These are phyloP conservation scores for Roridomyces roridus DNA, from an alignment of 768 basidiomycete genomes.

Conservation along the genomic window DNA sequence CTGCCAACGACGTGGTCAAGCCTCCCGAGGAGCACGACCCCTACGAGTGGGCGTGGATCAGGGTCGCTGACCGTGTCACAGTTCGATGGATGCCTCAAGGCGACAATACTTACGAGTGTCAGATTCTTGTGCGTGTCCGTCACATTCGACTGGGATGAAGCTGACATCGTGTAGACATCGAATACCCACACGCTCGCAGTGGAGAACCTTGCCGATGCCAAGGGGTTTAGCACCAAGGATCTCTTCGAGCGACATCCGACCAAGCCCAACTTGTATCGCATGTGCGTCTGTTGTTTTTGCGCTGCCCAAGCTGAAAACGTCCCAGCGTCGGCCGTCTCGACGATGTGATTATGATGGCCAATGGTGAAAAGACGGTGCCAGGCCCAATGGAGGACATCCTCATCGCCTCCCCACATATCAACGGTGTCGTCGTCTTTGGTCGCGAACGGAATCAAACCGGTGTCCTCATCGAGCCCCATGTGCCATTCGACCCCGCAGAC, in stretches of 20 bases:
- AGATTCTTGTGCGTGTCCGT: conserved; percentile 39
- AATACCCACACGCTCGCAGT: conserved; percentile 41
- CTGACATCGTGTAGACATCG: too few relatives aligned
- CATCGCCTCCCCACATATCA: conserved; percentile 22
- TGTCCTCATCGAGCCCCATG: conserved; percentile 24
- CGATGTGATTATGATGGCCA: conserved; percentile 34
- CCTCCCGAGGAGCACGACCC: conserved; percentile 19
- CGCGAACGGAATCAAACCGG: conserved; percentile 27
- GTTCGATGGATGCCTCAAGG: conserved; percentile 40
- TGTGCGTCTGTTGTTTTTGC: conserved; percentile 25
- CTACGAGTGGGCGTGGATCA: conserved; percentile 38
- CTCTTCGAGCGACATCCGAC: conserved; percentile 38
- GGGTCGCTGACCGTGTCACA: conserved; percentile 27
- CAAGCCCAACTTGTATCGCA: conserved; percentile 33
- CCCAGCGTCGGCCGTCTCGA: conserved; percentile 38
- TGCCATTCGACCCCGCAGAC: conserved; percentile 14
- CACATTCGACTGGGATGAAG: neutral
- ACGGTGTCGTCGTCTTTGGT: conserved; percentile 18
- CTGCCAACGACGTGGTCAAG: conserved; percentile 20
- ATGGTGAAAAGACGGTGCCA: conserved; percentile 37
- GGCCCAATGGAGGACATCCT: conserved; percentile 32
- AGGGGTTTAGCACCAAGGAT: conserved; percentile 37
- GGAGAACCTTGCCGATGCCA: conserved; percentile 36
- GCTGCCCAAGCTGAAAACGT: neutral
- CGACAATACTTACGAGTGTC: conserved; percentile 43